Conservation (phyloP, 2,329 filamentous ascomycete species). For the Rachicladosporium sp. region DNA sequence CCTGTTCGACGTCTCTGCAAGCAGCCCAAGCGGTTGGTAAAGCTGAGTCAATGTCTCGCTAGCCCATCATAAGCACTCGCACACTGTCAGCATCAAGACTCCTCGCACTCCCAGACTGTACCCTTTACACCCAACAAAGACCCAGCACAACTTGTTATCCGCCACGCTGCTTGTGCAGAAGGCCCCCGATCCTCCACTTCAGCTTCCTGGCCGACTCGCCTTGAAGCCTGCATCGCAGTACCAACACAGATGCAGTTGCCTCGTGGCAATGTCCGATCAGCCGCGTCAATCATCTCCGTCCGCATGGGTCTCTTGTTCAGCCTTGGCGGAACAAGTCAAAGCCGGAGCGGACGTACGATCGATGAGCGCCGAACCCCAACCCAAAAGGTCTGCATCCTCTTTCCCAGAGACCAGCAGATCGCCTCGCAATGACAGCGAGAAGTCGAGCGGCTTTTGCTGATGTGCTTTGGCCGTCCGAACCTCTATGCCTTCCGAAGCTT, state of each 20-base stretch:
- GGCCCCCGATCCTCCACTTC: conserved; percentile 35
- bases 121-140: no score
- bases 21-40: no score
- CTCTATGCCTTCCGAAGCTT: conserved; percentile 47
- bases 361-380: conserved; percentile 44
- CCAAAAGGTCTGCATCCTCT: conserved; percentile 16
- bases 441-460: conserved; percentile 74
- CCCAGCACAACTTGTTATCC: conserved; percentile 14
- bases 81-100: conserved; percentile 12
- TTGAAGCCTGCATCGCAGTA: conserved; percentile 17
- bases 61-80: conserved; percentile 10
- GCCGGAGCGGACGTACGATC: conserved; percentile 34
- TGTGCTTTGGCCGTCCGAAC: conserved; percentile 73
- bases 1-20: no score
- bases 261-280: conserved; percentile 43
- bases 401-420: not conserved
- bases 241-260: conserved; percentile 4
- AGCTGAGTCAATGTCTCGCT: not conserved
- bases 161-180: conserved; percentile 26
- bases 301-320: conserved; percentile 11
- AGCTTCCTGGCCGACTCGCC: conserved; percentile 30
- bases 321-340: conserved; percentile 24
- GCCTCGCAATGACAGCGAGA: conserved; percentile 4
- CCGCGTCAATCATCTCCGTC: conserved; percentile 54
- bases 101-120: no score